Percentiles rank a stretch among this genome's conserved stretches.
phyloP scores from a whole-genome alignment of 257 asterid genomes.

The Nicotiana tabacum region DNA sequence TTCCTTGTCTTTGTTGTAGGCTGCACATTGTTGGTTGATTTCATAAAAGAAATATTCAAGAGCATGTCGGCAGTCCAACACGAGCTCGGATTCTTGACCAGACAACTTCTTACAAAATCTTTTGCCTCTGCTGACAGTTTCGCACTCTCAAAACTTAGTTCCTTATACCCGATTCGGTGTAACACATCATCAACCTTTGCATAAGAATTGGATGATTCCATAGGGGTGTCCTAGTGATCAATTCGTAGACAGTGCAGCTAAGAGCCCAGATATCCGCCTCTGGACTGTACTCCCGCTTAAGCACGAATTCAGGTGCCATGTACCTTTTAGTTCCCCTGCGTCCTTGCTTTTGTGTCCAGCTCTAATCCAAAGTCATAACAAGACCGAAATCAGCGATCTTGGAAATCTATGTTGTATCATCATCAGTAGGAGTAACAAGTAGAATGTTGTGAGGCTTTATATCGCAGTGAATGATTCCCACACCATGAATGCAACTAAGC shows the following conservation, averaged over 20 bases:
- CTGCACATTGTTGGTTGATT: neutral
- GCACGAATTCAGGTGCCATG: slow-evolving; percentile 14
- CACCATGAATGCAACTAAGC: too few relatives aligned
- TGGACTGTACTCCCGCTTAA: neutral
- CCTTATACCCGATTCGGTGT: neutral
- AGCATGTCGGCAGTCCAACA: slow-evolving; percentile 5
- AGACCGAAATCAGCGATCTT: too few relatives aligned
- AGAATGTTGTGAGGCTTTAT: too few relatives aligned
- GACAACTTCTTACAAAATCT: slow-evolving; percentile 11
- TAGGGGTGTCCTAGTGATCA: neutral
- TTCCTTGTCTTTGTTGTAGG: neutral
- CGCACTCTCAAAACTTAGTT: neutral
- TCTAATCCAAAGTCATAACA: too few relatives aligned
- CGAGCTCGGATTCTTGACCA: neutral
- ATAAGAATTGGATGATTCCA: neutral
- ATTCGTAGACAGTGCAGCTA: slow-evolving; percentile 9
- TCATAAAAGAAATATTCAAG: neutral
- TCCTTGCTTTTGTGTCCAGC: too few relatives aligned
- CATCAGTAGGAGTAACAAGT: too few relatives aligned
- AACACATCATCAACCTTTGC: neutral
- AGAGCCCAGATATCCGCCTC: slow-evolving; percentile 10
- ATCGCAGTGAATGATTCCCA: too few relatives aligned
- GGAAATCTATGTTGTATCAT: too few relatives aligned
- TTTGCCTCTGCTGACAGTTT: slow-evolving; percentile 2
- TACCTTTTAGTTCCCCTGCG: neutral